Evolutionary conservation across 768 basidiomycete genomes (phyloP).

Genomic region (Clavaria fumosa): DNA sequence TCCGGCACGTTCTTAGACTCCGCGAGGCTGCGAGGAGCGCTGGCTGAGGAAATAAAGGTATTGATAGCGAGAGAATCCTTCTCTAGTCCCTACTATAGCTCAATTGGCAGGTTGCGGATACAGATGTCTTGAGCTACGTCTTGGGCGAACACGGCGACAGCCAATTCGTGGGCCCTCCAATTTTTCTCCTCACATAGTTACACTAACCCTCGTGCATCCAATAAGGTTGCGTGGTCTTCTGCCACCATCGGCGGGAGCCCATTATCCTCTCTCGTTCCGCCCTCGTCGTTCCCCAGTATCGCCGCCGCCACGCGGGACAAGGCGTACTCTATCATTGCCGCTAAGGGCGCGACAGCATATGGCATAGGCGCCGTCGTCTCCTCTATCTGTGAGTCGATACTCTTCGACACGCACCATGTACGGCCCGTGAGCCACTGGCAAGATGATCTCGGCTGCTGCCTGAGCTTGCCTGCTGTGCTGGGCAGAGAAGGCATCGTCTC

Average conservation of each 20-base stretch:
- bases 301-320: constrained; percentile 5
- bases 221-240: constrained; percentile 9
- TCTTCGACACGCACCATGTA: constrained; percentile 9
- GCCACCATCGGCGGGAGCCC: constrained; percentile 8
- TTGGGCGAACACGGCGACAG: constrained; percentile 10
- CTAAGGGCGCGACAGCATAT: constrained; percentile 10
- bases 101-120: constrained; percentile 6
- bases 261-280: constrained; percentile 6
- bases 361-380: constrained; percentile 8
- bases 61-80: background rate
- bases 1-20: constrained; percentile 10
- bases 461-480: constrained; percentile 9
- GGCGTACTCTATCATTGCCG: constrained; percentile 9
- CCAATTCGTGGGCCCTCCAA: constrained; percentile 7
- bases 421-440: constrained; percentile 10
- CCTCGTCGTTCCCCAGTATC: constrained; percentile 2
- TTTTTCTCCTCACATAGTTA: background rate
- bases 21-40: constrained; percentile 6
- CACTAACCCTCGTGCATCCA: background rate
- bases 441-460: constrained; percentile 6
- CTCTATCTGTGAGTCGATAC: constrained; percentile 10
- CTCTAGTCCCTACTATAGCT: background rate
- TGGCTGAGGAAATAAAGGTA: constrained; percentile 9
- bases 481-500: constrained; percentile 7
- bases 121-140: constrained; percentile 8